Percentiles rank a stretch among this genome's conserved stretches.
Conservation (phyloP, 306 rosid species). For the Castanea crenata region DNA sequence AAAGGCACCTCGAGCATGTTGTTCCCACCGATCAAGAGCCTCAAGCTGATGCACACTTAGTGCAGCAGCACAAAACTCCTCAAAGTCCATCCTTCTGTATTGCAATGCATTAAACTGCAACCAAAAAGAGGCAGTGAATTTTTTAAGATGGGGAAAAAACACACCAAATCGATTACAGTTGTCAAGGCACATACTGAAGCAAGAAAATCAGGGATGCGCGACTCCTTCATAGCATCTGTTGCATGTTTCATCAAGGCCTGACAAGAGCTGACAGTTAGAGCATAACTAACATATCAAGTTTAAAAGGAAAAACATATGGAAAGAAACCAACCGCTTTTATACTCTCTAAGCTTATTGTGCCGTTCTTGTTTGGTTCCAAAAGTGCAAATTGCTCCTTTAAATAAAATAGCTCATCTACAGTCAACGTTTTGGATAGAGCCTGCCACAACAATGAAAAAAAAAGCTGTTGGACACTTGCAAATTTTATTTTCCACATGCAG, state of each 20-base stretch:
- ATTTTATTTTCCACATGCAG: not conserved
- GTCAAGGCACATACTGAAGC: constrained; percentile 57
- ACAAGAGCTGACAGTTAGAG: constrained; percentile 27
- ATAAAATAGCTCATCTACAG: constrained; percentile 58
- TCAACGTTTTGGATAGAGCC: constrained; percentile 85
- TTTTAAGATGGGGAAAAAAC: constrained; percentile 5
- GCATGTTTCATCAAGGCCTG: constrained; percentile 81
- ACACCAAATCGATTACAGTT: not conserved
- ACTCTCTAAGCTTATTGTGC: constrained; percentile 75
- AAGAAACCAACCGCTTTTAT: constrained; percentile 74
- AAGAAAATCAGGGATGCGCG: constrained; percentile 65
- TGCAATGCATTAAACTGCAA: constrained; percentile 86
- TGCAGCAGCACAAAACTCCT: constrained; percentile 83
- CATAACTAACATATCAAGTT: constrained; percentile 18
- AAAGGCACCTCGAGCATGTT: constrained; percentile 82
- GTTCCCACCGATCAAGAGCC: constrained; percentile 80
- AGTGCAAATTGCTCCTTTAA: constrained; percentile 72
- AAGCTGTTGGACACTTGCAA: not conserved
- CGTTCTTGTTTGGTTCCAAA: constrained; percentile 77
- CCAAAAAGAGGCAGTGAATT: constrained; percentile 18
- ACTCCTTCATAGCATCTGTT: constrained; percentile 94
- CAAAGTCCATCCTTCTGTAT: constrained; percentile 85
- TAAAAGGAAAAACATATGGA: constrained; percentile 8
- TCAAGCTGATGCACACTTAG: constrained; percentile 87
- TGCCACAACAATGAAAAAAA: constrained; percentile 37